A percentile compares a stretch with the other conserved stretches of the same genome.
Conservation (phyloP, 2,329 filamentous ascomycete species). For the Eutypa lata region DNA sequence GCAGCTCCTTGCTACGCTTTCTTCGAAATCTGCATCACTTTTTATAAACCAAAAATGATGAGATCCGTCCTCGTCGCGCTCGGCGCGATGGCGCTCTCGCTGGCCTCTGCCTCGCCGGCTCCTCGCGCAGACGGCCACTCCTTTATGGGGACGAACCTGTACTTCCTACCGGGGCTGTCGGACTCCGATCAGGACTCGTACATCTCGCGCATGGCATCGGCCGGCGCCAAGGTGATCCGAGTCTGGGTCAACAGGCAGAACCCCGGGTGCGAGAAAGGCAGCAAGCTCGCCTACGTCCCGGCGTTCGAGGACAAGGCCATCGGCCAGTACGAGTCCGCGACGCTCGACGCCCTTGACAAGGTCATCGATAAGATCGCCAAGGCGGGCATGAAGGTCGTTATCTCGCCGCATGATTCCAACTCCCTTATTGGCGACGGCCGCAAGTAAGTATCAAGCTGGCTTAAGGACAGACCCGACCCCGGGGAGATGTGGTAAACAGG, state of each 20-base stretch:
- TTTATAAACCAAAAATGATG: background rate
- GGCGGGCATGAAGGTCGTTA: conserved; percentile 29
- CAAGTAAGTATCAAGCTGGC: conserved; percentile 9
- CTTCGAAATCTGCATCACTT: background rate
- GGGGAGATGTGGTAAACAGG: no score
- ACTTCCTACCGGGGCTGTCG: conserved; percentile 27
- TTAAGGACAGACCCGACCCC: no score
- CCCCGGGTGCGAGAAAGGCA: conserved; percentile 26
- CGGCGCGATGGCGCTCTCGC: background rate
- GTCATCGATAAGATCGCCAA: conserved; percentile 22
- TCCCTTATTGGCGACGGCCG: conserved; percentile 17
- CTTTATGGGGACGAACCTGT: conserved; percentile 26
- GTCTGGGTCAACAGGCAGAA: conserved; percentile 26
- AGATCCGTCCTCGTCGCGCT: background rate
- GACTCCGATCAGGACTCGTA: conserved; percentile 23
- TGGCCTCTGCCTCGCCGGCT: background rate
- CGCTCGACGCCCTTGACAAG: conserved; percentile 26
- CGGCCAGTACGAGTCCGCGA: conserved; percentile 22
- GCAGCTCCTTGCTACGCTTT: background rate
- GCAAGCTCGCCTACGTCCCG: conserved; percentile 16
- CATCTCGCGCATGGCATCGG: conserved; percentile 20
- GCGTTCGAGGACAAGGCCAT: conserved; percentile 21
- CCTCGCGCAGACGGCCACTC: conserved; percentile 8
- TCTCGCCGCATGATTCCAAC: conserved; percentile 30
- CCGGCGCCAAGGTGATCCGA: conserved; percentile 27